Conservation (phyloP, 169 alveolate species). For the Perkinsus olseni region DNA sequence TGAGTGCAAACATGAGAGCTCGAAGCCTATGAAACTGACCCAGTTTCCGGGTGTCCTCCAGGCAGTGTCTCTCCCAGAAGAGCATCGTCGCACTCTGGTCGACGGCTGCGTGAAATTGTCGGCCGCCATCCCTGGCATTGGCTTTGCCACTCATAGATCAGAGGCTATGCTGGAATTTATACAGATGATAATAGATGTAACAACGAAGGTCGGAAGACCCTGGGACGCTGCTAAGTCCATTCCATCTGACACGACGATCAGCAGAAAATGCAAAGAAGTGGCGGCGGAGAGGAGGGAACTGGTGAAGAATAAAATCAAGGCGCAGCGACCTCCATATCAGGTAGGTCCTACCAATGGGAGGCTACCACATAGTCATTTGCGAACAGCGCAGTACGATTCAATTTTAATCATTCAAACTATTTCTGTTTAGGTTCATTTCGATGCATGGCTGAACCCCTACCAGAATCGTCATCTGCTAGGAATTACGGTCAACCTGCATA, state of each 20-base stretch:
- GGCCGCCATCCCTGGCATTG: background rate
- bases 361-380: too few species aligned
- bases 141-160: background rate
- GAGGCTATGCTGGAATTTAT: background rate
- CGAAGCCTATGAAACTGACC: background rate
- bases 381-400: background rate
- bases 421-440: background rate
- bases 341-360: background rate
- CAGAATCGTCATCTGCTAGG: background rate
- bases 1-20: background rate
- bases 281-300: background rate
- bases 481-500: background rate
- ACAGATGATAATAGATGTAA: background rate
- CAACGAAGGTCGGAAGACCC: background rate
- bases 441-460: background rate
- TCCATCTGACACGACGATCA: background rate
- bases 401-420: background rate
- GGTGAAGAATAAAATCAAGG: background rate
- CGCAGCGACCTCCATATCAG: background rate
- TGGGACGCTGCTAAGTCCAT: background rate
- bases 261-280: background rate
- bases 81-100: background rate
- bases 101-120: background rate
- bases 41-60: background rate
- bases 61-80: background rate